Conservation (phyloP, 305 asterid genomes). For the Fraxinus sp. region DNA sequence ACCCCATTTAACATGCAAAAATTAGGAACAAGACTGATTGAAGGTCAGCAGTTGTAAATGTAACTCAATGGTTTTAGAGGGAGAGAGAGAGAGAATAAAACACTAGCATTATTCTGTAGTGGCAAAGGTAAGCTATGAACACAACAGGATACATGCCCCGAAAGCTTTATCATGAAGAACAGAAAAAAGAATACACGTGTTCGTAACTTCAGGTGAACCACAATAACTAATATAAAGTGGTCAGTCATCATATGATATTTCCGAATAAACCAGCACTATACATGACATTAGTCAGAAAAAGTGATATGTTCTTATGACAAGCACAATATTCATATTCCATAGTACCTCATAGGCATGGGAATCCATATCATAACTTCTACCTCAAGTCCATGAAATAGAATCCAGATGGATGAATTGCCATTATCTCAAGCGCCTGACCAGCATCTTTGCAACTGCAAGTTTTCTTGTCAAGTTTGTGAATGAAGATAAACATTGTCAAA, state of each 20-base stretch:
- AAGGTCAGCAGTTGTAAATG: neutral
- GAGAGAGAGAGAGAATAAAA: neutral
- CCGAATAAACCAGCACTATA: slow-evolving; percentile 17
- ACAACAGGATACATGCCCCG: neutral
- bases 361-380: slow-evolving; percentile 5
- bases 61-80: too few relatives aligned
- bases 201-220: neutral
- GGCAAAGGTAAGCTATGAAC: neutral
- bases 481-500: neutral
- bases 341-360: slow-evolving; percentile 19
- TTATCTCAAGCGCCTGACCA: neutral
- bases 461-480: neutral
- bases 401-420: neutral
- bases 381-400: slow-evolving; percentile 5
- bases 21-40: neutral
- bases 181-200: neutral
- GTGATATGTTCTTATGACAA: slow-evolving; percentile 18
- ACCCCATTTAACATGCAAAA: neutral
- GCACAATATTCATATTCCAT: slow-evolving; percentile 16
- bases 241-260: neutral
- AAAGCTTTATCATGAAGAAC: neutral
- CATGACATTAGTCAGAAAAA: slow-evolving; percentile 25
- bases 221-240: neutral
- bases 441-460: slow-evolving; percentile 7
- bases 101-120: neutral